Percentiles rank a stretch among this genome's conserved stretches.
phyloP scores from a whole-genome alignment of 306 rosid genomes.

The Vicia faba region DNA sequence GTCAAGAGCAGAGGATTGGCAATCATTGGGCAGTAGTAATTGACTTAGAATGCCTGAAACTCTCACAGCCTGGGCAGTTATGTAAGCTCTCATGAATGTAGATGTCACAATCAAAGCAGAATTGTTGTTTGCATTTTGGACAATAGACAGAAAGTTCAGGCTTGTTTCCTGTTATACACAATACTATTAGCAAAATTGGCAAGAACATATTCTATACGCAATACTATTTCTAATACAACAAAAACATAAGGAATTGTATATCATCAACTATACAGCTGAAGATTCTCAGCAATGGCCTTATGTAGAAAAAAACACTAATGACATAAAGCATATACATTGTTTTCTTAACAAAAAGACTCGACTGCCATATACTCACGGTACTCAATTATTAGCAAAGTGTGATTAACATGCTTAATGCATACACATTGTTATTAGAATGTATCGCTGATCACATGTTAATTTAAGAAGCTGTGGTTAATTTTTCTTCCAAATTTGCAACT shows the following conservation, averaged over 20 bases:
- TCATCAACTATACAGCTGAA: conserved; percentile 14
- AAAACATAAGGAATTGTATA: conserved; percentile 11
- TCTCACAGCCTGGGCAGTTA: conserved; percentile 97
- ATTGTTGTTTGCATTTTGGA: conserved; percentile 83
- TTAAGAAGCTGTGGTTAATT: no score
- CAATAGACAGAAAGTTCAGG: conserved; percentile 71
- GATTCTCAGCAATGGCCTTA: conserved; percentile 18
- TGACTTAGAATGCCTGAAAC: conserved; percentile 63
- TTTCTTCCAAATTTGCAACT: no score
- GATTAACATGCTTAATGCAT: conserved; percentile 24
- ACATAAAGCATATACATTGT: conserved; percentile 7
- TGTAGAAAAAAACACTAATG: conserved; percentile 4
- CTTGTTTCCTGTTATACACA: conserved; percentile 71
- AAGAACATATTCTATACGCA: conserved; percentile 24
- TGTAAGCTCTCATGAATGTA: conserved; percentile 94
- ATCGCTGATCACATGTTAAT: conserved; percentile 6
- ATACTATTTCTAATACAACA: conserved; percentile 23
- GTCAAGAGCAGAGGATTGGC: conserved; percentile 15
- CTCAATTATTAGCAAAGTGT: conserved; percentile 1
- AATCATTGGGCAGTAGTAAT: conserved; percentile 45
- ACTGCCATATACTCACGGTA: background rate
- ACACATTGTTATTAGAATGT: conserved; percentile 15
- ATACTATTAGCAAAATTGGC: conserved; percentile 4
- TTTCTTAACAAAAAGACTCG: background rate
- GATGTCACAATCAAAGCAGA: conserved; percentile 91